Evolutionary conservation across 2,329 filamentous ascomycete species (phyloP), one percentile per base, ranked within the genome.

Genomic region (Leptodontidium sp.): DNA sequence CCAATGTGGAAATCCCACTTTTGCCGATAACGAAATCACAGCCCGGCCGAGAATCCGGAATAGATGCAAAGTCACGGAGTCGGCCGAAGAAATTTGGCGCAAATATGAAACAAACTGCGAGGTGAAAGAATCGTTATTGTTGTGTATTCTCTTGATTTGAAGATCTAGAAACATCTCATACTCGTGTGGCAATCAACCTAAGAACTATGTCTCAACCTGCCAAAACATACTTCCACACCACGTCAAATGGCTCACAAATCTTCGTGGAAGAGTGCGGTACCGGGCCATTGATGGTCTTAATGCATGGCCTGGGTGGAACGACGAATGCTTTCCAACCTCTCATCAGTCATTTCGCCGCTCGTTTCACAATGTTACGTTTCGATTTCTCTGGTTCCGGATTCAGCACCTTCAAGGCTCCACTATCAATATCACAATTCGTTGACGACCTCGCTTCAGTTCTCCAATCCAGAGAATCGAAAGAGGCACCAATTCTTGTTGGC

Each of bases 251-350:
- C 4, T 73, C 68, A 5, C 68, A 78, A 5, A 70, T 77, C 1
- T 68, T 80, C 26, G 64, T 71, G 14, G 71, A 72, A 65, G 71
- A 72, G 64, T 68, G 67, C 40, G 71, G 69, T 14, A 63, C 67
- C 14, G 70, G 71, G 71, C 76, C 66, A 53, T 77, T 38, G 70
- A 79, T 73, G 77, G 77, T 58, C 68, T 76, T 58, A 75, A 79
- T 61, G 78, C 76, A 79, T 74, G 78, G 71, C 4, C 61, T 73
- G 11, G 71, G 71, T 21, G 71, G 71, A 24, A 71, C 71, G 9
- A 73, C 71, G 4, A 73, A 73, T 59, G 65, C 61, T 12, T 73
- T 71, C 38, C 71, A 71, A 49, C 69, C 71, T n/a, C 63, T 73
- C 15, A 47, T 71, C 57, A 64, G 47, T 14, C 68, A 69, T 35